phyloP scores from a whole-genome alignment of 2,329 filamentous ascomycete species.

The Diaporthe citrichinensis region DNA sequence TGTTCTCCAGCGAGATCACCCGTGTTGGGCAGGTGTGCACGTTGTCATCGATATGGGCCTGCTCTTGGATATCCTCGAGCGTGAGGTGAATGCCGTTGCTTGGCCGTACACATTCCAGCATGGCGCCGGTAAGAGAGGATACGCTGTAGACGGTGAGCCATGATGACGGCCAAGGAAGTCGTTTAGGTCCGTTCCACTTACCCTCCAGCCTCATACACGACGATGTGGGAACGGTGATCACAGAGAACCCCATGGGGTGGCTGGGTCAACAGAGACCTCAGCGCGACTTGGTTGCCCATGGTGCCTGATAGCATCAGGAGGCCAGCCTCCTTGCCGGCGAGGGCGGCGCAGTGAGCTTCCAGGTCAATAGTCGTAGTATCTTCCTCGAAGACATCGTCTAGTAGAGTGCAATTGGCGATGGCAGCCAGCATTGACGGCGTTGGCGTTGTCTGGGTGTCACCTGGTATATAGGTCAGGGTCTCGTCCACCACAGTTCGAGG shows the following conservation, averaged over 20 bases:
- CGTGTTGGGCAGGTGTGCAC: conserved; percentile 85
- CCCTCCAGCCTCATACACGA: conserved; percentile 76
- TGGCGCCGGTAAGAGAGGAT: conserved; percentile 78
- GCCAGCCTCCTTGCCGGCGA: conserved; percentile 82
- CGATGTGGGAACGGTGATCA: conserved; percentile 84
- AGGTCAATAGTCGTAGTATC: conserved; percentile 84
- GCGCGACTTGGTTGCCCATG: conserved; percentile 92
- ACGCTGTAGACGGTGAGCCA: conserved; percentile 62
- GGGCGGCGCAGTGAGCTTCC: conserved; percentile 79
- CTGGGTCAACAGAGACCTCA: conserved; percentile 82
- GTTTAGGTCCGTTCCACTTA: conserved; percentile 48
- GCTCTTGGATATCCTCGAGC: conserved; percentile 79
- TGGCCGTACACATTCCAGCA: conserved; percentile 76
- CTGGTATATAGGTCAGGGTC: conserved; percentile 47
- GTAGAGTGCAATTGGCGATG: conserved; percentile 79
- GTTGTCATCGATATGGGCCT: conserved; percentile 76
- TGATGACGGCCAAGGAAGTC: background rate
- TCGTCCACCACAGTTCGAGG: background rate
- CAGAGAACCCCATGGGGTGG: conserved; percentile 87
- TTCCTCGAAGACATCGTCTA: conserved; percentile 88
- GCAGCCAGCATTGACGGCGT: conserved; percentile 86
- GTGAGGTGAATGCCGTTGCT: conserved; percentile 81
- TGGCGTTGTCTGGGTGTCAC: conserved; percentile 77
- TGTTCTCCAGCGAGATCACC: conserved; percentile 89
- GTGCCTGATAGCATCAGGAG: conserved; percentile 91